A percentile compares a stretch with the other conserved stretches of the same genome.
Conservation (phyloP, 495 filamentous ascomycete genomes). For the Penicillium waksmanii region DNA sequence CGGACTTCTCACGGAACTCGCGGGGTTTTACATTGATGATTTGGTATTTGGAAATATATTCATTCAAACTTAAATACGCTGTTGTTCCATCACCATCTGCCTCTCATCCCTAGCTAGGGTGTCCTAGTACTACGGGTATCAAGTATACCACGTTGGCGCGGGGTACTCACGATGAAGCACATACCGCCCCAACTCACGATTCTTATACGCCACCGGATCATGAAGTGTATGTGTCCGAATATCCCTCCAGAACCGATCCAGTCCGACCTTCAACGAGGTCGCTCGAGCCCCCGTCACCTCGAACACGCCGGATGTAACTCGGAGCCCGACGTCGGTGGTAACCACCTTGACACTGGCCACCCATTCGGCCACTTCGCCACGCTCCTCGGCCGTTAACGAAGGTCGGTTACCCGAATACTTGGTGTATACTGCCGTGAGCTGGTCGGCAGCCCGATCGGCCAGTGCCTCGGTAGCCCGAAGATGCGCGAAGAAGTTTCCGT, state of each 20-base stretch:
- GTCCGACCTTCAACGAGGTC: constrained; percentile 54
- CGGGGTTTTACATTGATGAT: not conserved
- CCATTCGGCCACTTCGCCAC: constrained; percentile 62
- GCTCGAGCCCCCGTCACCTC: constrained; percentile 60
- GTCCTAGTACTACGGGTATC: not conserved
- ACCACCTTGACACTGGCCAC: constrained; percentile 64
- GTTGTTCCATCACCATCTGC: too few species aligned
- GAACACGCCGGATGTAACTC: constrained; percentile 60
- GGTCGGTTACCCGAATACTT: constrained; percentile 36
- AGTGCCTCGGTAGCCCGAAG: constrained; percentile 59
- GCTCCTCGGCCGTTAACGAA: constrained; percentile 45
- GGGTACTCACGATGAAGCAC: constrained; percentile 55
- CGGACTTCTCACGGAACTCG: not conserved
- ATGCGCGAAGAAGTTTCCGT: constrained; percentile 63
- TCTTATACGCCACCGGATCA: constrained; percentile 66
- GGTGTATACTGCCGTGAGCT: constrained; percentile 46
- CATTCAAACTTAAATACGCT: not conserved
- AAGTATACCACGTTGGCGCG: constrained; percentile 64
- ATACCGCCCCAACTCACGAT: constrained; percentile 58
- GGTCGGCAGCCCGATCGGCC: constrained; percentile 53
- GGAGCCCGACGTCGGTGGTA: constrained; percentile 57
- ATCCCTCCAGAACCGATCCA: constrained; percentile 66
- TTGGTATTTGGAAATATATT: not conserved
- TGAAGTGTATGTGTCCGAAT: constrained; percentile 63
- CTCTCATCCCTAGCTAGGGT: not conserved